A percentile compares a stretch with the other conserved stretches of the same genome.
Conservation (phyloP, 2,329 filamentous ascomycete genomes). For the Penicillium sp. region DNA sequence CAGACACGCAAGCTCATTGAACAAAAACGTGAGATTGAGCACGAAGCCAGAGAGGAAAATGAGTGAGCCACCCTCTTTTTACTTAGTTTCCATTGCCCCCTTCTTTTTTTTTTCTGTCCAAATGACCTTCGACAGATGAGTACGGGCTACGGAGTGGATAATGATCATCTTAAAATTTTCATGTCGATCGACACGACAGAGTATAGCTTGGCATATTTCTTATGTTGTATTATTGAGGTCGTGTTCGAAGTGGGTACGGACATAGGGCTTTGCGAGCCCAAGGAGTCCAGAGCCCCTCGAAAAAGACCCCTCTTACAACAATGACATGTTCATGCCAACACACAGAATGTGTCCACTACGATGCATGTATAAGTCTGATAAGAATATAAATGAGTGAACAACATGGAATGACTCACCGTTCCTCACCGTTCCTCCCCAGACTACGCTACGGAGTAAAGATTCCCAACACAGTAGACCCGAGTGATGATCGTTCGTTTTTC, state of each 20-base stretch:
- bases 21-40: not conserved
- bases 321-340: not conserved
- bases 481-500: slow-evolving; percentile 9
- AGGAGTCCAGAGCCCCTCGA: not conserved
- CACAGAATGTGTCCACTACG: not conserved
- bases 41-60: not conserved
- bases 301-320: not conserved
- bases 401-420: slow-evolving; percentile 11
- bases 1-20: not conserved
- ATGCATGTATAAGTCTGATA: not conserved
- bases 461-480: slow-evolving; percentile 9
- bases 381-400: not conserved
- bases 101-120: not conserved
- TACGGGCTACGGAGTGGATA: not conserved
- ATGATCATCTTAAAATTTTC: not conserved
- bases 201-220: not conserved
- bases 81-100: not conserved
- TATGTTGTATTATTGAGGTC: not conserved
- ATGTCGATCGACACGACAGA: not conserved
- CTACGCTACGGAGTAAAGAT: not conserved
- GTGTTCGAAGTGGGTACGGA: not conserved
- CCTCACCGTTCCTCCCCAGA: slow-evolving; percentile 10
- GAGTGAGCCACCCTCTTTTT: not conserved
- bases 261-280: not conserved
- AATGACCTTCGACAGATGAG: not conserved